Evolutionary conservation across 805 yeast genomes (phyloP), one percentile per base, ranked within the genome.

Genomic region (Ogataea ganodermae): DNA sequence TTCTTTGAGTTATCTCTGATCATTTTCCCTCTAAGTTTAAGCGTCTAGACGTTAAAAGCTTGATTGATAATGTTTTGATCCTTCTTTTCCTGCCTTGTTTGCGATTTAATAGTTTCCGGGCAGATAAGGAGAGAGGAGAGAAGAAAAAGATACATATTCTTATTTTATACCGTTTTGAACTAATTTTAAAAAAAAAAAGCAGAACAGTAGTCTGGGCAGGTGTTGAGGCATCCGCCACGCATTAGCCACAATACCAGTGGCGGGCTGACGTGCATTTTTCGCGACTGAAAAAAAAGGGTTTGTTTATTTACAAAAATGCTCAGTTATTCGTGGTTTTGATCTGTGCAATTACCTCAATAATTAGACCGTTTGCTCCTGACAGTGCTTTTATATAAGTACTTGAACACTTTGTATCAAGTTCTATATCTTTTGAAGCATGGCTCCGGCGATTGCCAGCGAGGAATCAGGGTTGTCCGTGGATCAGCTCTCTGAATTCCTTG

Each of bases 141-240:
- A 43, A 36, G 37, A 43, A 43, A 43, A 35, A 35, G 30, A 33
- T 32, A 42, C 45, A 33, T 41, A 41, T 42, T 42, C 31, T 35
- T 31, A 31, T 31, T 41, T 43, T 43, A 43, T 43, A 43, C 46
- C 46, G 46, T 43, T 43, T 24, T 23, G 35, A 42, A 24, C 32
- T 27, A 42, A 12, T 42, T 26, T n/a, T 4, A n/a, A 20, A 35
- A 35, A 35, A 35, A 31, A 31, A 27, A 27, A 27, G 14, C 4
- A 24, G 10, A 24, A 24, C 21, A 31, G 35, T 14, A 31, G 35
- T 6, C n/a, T n/a, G n/a, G n/a, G n/a, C n/a, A n/a, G n/a, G n/a
- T 6, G 35, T 31, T 31, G 35, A 17, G 14, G 35, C 21, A 17
- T 17, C 20, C 35, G 21, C 21, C 35, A 17, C 35, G 7, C 10